Percentiles rank a stretch among this genome's conserved stretches.
Conservation (phyloP, 2,329 filamentous ascomycete genomes). For the Venturia pyrina region DNA sequence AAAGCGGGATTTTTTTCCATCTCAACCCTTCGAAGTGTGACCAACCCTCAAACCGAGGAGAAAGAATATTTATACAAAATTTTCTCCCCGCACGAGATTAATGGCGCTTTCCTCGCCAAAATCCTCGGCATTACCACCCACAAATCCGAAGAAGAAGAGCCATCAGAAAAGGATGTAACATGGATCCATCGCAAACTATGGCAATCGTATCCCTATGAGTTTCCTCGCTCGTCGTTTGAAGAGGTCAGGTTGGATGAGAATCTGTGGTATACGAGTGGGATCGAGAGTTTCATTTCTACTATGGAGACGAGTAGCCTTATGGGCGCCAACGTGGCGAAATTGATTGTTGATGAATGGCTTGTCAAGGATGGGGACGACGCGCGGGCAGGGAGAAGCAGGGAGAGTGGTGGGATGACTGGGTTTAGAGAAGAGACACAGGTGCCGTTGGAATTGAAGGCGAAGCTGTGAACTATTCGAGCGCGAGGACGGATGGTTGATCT, state of each 20-base stretch:
- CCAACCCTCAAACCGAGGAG: slow-evolving; percentile 41
- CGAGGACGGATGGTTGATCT: too few relatives aligned
- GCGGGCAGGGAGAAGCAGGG: not conserved
- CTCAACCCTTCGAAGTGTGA: slow-evolving; percentile 56
- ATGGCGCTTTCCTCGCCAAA: slow-evolving; percentile 35
- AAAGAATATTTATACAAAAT: slow-evolving; percentile 56
- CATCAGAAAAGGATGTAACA: slow-evolving; percentile 43
- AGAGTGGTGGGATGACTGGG: not conserved
- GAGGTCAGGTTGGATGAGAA: slow-evolving; percentile 58
- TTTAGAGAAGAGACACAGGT: not conserved
- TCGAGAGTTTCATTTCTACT: slow-evolving; percentile 90
- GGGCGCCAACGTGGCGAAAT: slow-evolving; percentile 71
- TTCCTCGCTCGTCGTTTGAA: slow-evolving; percentile 82
- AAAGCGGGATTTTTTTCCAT: slow-evolving; percentile 77
- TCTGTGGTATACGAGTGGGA: slow-evolving; percentile 58
- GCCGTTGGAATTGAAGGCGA: slow-evolving; percentile 1
- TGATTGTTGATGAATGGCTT: slow-evolving; percentile 55
- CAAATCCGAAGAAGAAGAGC: slow-evolving; percentile 15
- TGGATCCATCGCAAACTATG: slow-evolving; percentile 74
- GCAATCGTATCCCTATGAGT: slow-evolving; percentile 74
- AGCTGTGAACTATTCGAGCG: not conserved
- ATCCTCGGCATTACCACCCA: slow-evolving; percentile 35
- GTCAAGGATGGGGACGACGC: not conserved
- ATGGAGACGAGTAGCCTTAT: slow-evolving; percentile 96
- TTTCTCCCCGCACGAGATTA: slow-evolving; percentile 47